Evolutionary conservation across 2,329 filamentous ascomycete species (phyloP).

Genomic region (Ramularia collo-cygni): DNA sequence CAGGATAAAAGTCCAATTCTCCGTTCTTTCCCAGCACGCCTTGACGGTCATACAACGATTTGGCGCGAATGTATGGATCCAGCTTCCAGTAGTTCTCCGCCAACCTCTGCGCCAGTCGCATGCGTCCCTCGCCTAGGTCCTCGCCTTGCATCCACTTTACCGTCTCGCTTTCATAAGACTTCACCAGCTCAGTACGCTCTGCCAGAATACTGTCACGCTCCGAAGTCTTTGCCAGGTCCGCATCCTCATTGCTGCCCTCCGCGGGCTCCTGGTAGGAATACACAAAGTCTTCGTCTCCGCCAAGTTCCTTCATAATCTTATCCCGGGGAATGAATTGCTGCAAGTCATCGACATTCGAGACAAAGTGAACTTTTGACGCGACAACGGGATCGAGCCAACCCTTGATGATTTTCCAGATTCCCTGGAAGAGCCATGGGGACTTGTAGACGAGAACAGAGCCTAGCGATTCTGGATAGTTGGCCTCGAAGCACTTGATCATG

Average conservation of each 20-base stretch:
- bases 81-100: slow-evolving; percentile 77
- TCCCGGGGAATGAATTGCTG: slow-evolving; percentile 64
- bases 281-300: slow-evolving; percentile 76
- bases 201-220: slow-evolving; percentile 58
- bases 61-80: slow-evolving; percentile 78
- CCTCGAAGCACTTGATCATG: slow-evolving; percentile 99
- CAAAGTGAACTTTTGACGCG: slow-evolving; percentile 88
- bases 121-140: slow-evolving; percentile 29
- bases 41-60: slow-evolving; percentile 75
- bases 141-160: slow-evolving; percentile 62
- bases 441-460: slow-evolving; percentile 91
- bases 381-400: slow-evolving; percentile 98
- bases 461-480: slow-evolving; percentile 92
- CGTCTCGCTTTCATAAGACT: slow-evolving; percentile 68
- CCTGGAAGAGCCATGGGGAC: slow-evolving; percentile 93
- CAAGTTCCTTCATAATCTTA: slow-evolving; percentile 74
- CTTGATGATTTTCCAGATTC: slow-evolving; percentile 92
- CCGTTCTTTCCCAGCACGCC: slow-evolving; percentile 65
- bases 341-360: slow-evolving; percentile 71
- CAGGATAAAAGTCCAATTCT: slow-evolving; percentile 63
- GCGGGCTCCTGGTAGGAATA: slow-evolving; percentile 76
- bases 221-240: slow-evolving; percentile 56
- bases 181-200: slow-evolving; percentile 59
- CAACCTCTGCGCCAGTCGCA: slow-evolving; percentile 43
- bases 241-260: slow-evolving; percentile 60